A percentile compares a stretch with the other conserved stretches of the same genome.
Evolutionary conservation across 2,329 filamentous ascomycete genomes (phyloP).

Genomic region (Coniochaeta hoffmannii): DNA sequence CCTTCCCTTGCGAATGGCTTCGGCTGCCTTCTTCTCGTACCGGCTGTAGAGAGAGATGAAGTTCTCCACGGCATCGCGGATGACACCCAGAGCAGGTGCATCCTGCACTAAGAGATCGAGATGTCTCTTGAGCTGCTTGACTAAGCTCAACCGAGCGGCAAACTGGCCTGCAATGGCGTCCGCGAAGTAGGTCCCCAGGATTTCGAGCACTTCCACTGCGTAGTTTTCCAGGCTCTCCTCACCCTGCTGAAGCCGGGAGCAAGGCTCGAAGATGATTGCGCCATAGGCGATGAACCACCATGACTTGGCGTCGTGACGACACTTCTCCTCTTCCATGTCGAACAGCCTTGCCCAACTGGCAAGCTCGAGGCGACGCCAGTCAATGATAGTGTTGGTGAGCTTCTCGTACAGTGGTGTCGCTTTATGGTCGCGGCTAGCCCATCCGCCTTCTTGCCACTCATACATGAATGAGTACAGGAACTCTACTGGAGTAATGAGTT

Average conservation of each 20-base stretch:
- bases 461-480: conserved; percentile 79
- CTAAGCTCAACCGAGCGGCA: conserved; percentile 60
- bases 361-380: conserved; percentile 85
- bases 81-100: conserved; percentile 46
- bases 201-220: conserved; percentile 61
- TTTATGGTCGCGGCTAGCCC: conserved; percentile 74
- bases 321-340: conserved; percentile 73
- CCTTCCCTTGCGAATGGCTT: conserved; percentile 61
- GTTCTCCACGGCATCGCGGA: conserved; percentile 63
- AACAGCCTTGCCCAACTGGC: conserved; percentile 87
- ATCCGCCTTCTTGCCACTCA: conserved; percentile 84
- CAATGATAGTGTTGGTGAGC: conserved; percentile 72
- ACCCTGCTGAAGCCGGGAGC: conserved; percentile 53
- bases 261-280: conserved; percentile 69
- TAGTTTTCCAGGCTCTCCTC: conserved; percentile 55
- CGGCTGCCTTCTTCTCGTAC: conserved; percentile 59
- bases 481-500: conserved; percentile 78
- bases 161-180: conserved; percentile 79
- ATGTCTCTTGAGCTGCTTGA: conserved; percentile 59
- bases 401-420: conserved; percentile 65
- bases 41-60: conserved; percentile 70
- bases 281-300: conserved; percentile 99
- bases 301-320: conserved; percentile 67
- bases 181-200: conserved; percentile 71
- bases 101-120: conserved; percentile 54